Evolutionary conservation across 768 basidiomycete species (phyloP).

Genomic region (Phlebiopsis gigantea): DNA sequence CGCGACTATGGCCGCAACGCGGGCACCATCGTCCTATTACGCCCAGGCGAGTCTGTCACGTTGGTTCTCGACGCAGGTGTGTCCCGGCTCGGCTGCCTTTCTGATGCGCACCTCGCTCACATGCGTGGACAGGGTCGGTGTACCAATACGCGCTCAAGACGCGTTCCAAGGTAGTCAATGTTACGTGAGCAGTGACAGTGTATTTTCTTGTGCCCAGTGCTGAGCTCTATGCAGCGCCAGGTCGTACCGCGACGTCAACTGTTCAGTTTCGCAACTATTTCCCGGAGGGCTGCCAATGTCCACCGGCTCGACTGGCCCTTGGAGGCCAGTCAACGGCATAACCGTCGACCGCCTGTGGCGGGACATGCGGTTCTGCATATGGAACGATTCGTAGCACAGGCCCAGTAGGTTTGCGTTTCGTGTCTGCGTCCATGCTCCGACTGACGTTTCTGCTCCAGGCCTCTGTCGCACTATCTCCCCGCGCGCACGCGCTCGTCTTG

Average conservation of each 20-base stretch:
- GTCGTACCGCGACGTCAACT: slow-evolving; percentile 61
- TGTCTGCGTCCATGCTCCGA: neutral
- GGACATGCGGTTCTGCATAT: slow-evolving; percentile 60
- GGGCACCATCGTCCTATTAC: slow-evolving; percentile 49
- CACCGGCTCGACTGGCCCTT: slow-evolving; percentile 25
- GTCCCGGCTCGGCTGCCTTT: neutral
- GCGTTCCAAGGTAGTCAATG: slow-evolving; percentile 58
- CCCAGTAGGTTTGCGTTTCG: neutral
- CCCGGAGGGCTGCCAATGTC: slow-evolving; percentile 28
- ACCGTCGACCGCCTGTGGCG: slow-evolving; percentile 64
- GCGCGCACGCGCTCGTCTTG: slow-evolving; percentile 1
- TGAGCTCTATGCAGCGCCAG: slow-evolving; percentile 39
- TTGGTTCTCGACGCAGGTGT: slow-evolving; percentile 56
- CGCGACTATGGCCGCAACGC: slow-evolving; percentile 57
- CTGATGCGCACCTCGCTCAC: neutral
- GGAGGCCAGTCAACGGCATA: slow-evolving; percentile 44
- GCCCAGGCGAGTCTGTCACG: slow-evolving; percentile 59
- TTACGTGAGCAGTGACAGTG: slow-evolving; percentile 51
- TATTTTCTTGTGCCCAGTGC: slow-evolving; percentile 7
- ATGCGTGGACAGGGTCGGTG: slow-evolving; percentile 36
- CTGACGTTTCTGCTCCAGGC: slow-evolving; percentile 1
- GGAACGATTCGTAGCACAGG: slow-evolving; percentile 42
- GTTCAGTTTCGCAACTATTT: slow-evolving; percentile 58
- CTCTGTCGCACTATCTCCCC: neutral
- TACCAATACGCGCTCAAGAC: slow-evolving; percentile 69